phyloP scores from a whole-genome alignment of 2,329 filamentous ascomycete genomes.

The Cladosporium cucumerinum region DNA sequence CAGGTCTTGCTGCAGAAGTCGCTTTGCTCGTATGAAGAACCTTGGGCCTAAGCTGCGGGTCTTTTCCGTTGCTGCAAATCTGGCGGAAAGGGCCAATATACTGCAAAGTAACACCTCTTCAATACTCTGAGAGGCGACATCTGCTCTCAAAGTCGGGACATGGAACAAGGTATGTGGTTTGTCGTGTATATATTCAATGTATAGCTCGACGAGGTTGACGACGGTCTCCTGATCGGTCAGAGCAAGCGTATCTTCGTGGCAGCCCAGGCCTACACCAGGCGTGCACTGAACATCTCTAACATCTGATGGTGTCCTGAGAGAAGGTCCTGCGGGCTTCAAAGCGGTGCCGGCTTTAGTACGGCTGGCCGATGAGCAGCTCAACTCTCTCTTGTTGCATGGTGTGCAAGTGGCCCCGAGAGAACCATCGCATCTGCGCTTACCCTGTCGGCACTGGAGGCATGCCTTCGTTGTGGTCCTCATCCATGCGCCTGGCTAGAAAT shows the following conservation, averaged over 20 bases:
- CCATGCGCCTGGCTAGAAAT: not conserved
- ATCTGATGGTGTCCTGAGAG: not conserved
- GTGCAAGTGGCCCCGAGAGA: not conserved
- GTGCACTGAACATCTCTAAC: not conserved
- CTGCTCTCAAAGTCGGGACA: constrained; percentile 22
- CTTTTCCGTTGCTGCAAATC: constrained; percentile 22
- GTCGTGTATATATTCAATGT: constrained; percentile 36
- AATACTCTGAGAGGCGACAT: not conserved
- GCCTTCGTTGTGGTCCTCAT: not conserved
- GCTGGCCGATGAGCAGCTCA: not conserved
- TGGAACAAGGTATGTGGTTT: constrained; percentile 37
- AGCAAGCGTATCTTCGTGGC: not conserved
- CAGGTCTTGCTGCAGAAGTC: constrained; percentile 30
- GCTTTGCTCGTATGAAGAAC: constrained; percentile 18
- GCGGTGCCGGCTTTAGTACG: not conserved
- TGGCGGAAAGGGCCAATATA: not conserved
- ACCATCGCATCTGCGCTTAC: not conserved
- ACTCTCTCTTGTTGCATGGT: not conserved
- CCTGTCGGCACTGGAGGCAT: constrained; percentile 1
- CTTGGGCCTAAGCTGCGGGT: constrained; percentile 21
- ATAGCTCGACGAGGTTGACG: constrained; percentile 25
- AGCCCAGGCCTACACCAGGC: not conserved
- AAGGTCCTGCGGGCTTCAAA: not conserved
- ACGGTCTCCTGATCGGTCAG: not conserved
- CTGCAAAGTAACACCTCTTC: not conserved